These are phyloP conservation scores for Biancaea sappan DNA, from an alignment of 306 rosid species.

Conservation along the genomic window DNA sequence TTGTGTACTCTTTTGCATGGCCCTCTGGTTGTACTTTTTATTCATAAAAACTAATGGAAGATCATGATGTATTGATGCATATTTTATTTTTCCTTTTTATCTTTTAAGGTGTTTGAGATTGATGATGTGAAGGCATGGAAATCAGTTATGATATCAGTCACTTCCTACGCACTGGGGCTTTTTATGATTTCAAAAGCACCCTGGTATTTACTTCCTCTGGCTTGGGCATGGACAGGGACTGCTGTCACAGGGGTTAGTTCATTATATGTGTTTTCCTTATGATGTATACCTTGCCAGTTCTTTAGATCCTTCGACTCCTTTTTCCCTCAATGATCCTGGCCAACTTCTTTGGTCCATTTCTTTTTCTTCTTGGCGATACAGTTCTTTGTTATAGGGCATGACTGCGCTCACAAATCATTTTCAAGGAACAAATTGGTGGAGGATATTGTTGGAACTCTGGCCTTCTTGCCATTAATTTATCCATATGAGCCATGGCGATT, in stretches of 20 bases:
- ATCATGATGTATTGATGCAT: slow-evolving; percentile 15
- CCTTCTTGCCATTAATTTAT: slow-evolving; percentile 89
- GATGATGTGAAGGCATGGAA: slow-evolving; percentile 81
- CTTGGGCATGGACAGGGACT: slow-evolving; percentile 99
- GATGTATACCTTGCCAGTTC: neutral
- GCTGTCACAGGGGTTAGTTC: slow-evolving; percentile 94
- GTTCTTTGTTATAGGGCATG: slow-evolving; percentile 99
- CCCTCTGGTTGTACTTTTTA: neutral
- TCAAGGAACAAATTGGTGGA: slow-evolving; percentile 92
- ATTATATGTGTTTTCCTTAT: slow-evolving; percentile 17
- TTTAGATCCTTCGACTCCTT: slow-evolving; percentile 1
- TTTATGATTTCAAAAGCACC: slow-evolving; percentile 86
- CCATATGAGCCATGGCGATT: slow-evolving; percentile 99
- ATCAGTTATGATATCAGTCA: slow-evolving; percentile 76
- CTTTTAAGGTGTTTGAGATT: slow-evolving; percentile 79
- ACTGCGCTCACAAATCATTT: slow-evolving; percentile 96
- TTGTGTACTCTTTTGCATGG: slow-evolving; percentile 3
- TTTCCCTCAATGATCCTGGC: neutral
- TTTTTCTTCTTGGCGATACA: slow-evolving; percentile 41
- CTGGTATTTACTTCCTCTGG: slow-evolving; percentile 97
- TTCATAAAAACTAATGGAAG: neutral
- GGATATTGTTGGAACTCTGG: slow-evolving; percentile 93
- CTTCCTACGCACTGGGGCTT: slow-evolving; percentile 87
- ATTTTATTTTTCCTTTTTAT: slow-evolving; percentile 4
- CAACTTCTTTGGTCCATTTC: slow-evolving; percentile 24